Evolutionary conservation across 1,139 yeast species (phyloP).

Genomic region (Taphrina pruni): DNA sequence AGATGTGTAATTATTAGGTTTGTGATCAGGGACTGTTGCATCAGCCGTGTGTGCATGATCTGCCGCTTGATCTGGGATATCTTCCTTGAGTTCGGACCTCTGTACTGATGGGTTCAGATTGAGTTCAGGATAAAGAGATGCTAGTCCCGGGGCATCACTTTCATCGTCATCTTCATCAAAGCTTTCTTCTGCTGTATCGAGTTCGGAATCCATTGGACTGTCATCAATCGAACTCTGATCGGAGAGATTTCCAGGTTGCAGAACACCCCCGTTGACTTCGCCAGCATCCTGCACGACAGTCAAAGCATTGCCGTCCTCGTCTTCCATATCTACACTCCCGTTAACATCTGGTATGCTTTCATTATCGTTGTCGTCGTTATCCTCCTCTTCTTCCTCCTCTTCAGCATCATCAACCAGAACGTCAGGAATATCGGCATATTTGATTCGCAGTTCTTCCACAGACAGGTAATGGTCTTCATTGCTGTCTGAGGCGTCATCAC

Average conservation of each 20-base stretch:
- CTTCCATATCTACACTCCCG: constrained; percentile 44
- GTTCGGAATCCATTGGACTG: constrained; percentile 42
- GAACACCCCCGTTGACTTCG: too few relatives aligned
- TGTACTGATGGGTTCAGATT: background rate
- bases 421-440: constrained; percentile 61
- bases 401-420: background rate
- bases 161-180: constrained; percentile 49
- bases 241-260: background rate
- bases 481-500: constrained; percentile 32
- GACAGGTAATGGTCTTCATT: constrained; percentile 63
- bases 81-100: background rate
- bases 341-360: constrained; percentile 46
- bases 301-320: background rate
- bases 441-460: constrained; percentile 67
- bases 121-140: constrained; percentile 32
- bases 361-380: constrained; percentile 11
- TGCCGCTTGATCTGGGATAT: background rate
- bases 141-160: constrained; percentile 34
- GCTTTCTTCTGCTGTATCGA: constrained; percentile 40
- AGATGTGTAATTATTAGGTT: background rate
- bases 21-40: background rate
- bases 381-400: background rate
- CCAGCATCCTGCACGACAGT: background rate
- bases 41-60: background rate
- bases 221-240: constrained; percentile 4